Evolutionary conservation across 495 filamentous ascomycete genomes (phyloP), one percentile per base, ranked within the genome.

Genomic region (Aspergillus cristatus): DNA sequence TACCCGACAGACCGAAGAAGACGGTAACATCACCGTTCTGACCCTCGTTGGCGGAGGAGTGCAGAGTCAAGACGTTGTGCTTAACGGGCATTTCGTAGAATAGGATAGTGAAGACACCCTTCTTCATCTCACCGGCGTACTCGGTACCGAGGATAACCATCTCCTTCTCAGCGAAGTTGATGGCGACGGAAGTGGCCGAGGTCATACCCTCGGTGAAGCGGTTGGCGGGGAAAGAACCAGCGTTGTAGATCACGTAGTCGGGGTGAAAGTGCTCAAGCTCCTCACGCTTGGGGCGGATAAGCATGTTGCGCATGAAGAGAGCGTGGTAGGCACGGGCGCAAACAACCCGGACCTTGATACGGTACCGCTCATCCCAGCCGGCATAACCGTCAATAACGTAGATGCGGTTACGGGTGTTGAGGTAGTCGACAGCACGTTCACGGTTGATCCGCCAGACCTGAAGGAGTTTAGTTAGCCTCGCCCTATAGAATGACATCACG

Each of bases 271-370:
- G 75, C 65, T 93, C 79, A 29, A 98, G 79, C 74, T 97, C 88
- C 64, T 90, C 84, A 36, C 72, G 74, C 31, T 76, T 68, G 40
- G 91, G 91, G 56, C 91, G 82, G 72, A 98, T 98, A 57, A 98
- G 84, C 91, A 98, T 98, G 74, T 98, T 98, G 53, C 93, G 86
- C 91, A 98, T 98, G 84, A 98, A 98, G 42, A 98, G 77, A 46
- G 91, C 91, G 75, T 98, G 91, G 75, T 98, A 98, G 65, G 91
- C 91, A 60, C 91, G 85, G 45, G 91, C 91, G 68, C 91, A 98
- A 59, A 98, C 86, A 44, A 98, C 90, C 48, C 91, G 93, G 54
- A 98, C 91, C 52, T 79, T 84, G 71, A 98, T 97, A 42, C 88
- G 76, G 75, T 98, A 98, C 57, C 90, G 87, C 75, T 93, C 82